A percentile compares a stretch with the other conserved stretches of the same genome.
Conservation (phyloP, 2,329 filamentous ascomycete genomes). For the Cadophora malorum region DNA sequence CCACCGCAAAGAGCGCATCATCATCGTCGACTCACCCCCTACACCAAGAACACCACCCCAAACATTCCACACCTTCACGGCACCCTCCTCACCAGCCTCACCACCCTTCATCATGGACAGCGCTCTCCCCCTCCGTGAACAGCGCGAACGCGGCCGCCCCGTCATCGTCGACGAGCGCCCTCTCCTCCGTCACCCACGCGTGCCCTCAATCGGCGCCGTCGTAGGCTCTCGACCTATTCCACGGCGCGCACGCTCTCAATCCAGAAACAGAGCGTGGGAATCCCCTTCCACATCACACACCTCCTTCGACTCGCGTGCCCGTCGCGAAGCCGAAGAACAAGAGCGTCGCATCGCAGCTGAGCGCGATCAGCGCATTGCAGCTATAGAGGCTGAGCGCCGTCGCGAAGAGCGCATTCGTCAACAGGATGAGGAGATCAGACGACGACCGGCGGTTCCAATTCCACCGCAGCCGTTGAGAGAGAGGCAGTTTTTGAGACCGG, state of each 20-base stretch:
- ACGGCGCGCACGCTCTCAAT: conserved; percentile 23
- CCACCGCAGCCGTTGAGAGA: conserved; percentile 26
- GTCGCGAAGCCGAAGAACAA: conserved; percentile 28
- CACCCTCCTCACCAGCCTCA: conserved; percentile 40
- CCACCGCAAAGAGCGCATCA: conserved; percentile 51
- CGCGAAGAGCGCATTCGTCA: conserved; percentile 34
- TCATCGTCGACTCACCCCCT: conserved; percentile 54
- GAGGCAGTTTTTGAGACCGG: conserved; percentile 30
- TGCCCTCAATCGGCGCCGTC: conserved; percentile 33
- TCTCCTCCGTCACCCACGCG: conserved; percentile 25
- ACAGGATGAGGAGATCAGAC: conserved; percentile 43
- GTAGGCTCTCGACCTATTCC: conserved; percentile 27
- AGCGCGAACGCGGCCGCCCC: conserved; percentile 34
- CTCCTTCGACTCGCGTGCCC: conserved; percentile 30
- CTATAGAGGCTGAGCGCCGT: conserved; percentile 29
- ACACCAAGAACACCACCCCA: conserved; percentile 56
- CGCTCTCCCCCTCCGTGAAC: conserved; percentile 13
- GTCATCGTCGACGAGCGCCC: conserved; percentile 43
- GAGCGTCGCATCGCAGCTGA: conserved; percentile 23
- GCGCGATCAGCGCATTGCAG: conserved; percentile 31
- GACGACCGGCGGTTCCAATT: conserved; percentile 39
- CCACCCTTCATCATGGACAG: conserved; percentile 34
- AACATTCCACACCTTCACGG: conserved; percentile 50
- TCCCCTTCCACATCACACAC: conserved; percentile 39
- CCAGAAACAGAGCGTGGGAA: conserved; percentile 31